Percentiles rank a stretch among this genome's conserved stretches.
Conservation (phyloP, 768 basidiomycete genomes). For the Boletus rubroflammeus region DNA sequence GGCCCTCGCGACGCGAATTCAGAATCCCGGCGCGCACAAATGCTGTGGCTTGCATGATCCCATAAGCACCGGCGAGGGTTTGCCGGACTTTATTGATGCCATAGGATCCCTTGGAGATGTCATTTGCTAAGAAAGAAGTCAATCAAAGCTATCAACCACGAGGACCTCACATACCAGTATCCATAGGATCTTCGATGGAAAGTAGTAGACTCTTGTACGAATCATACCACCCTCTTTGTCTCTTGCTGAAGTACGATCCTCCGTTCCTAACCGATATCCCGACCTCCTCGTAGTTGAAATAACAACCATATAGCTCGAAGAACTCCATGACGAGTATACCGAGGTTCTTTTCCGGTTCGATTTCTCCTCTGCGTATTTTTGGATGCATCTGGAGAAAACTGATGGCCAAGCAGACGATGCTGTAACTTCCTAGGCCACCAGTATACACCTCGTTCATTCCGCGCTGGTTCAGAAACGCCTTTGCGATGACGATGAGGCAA, state of each 20-base stretch:
- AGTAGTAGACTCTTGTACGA: conserved; percentile 54
- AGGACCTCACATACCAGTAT: conserved; percentile 59
- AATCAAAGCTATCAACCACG: not conserved
- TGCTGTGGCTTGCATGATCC: conserved; percentile 72
- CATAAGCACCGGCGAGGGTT: conserved; percentile 78
- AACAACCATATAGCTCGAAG: conserved; percentile 90
- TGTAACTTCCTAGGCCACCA: conserved; percentile 92
- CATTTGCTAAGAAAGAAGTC: conserved; percentile 61
- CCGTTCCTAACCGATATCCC: conserved; percentile 88
- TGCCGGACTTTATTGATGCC: conserved; percentile 77
- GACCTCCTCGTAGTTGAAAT: conserved; percentile 87
- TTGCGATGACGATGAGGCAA: conserved; percentile 82
- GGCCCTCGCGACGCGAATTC: conserved; percentile 50
- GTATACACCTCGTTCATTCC: conserved; percentile 98
- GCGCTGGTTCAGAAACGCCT: conserved; percentile 84
- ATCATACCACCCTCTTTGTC: conserved; percentile 77
- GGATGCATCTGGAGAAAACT: conserved; percentile 98
- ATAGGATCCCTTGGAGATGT: conserved; percentile 88
- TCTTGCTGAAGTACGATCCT: conserved; percentile 86
- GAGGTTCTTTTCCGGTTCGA: conserved; percentile 82
- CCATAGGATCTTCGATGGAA: conserved; percentile 92
- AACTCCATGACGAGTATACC: conserved; percentile 97
- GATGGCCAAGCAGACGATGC: conserved; percentile 88
- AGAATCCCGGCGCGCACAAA: conserved; percentile 64
- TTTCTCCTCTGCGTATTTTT: conserved; percentile 83